Percentiles rank a stretch among this genome's conserved stretches.
phyloP scores from a whole-genome alignment of 495 filamentous ascomycete species.

The Penicillium lividum region DNA sequence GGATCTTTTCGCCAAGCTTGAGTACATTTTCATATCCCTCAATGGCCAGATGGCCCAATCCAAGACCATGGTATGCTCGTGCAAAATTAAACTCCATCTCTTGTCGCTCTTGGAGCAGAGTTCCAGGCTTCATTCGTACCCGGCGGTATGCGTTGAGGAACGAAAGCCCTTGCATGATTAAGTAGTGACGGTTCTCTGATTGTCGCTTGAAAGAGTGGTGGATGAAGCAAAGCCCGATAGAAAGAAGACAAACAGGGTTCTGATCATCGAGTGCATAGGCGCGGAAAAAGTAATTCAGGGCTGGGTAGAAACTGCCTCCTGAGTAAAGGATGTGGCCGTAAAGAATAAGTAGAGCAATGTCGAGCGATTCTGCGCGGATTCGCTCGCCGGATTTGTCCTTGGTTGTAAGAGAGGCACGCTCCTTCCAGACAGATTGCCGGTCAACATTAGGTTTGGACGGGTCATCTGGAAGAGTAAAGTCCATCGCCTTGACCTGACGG shows the following conservation, averaged over 20 bases:
- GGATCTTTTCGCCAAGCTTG: conserved; percentile 45
- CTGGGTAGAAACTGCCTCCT: conserved; percentile 74
- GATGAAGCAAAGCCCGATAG: conserved; percentile 68
- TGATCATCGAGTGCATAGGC: conserved; percentile 76
- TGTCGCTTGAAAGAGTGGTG: conserved; percentile 86
- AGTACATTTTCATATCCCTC: conserved; percentile 68
- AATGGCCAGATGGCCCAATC: conserved; percentile 73
- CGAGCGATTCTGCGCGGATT: conserved; percentile 55
- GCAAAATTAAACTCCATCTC: conserved; percentile 92
- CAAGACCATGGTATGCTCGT: conserved; percentile 77
- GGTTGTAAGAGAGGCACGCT: conserved; percentile 52
- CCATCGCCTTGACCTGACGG: conserved; percentile 88
- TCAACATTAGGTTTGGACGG: conserved; percentile 23
- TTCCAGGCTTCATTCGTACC: conserved; percentile 43
- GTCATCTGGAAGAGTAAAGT: conserved; percentile 54
- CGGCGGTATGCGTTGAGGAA: conserved; percentile 80
- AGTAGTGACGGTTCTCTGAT: conserved; percentile 83
- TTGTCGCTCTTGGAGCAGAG: conserved; percentile 55
- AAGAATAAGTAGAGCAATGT: conserved; percentile 76
- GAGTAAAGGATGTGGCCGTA: conserved; percentile 87
- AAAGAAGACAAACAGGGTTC: conserved; percentile 76
- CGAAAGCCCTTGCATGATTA: conserved; percentile 77
- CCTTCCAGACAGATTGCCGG: conserved; percentile 42
- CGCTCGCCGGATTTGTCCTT: conserved; percentile 48
- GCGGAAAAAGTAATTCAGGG: conserved; percentile 89